phyloP scores from a whole-genome alignment of 2,329 filamentous ascomycete species.

The Sphaerostilbella broomeana region DNA sequence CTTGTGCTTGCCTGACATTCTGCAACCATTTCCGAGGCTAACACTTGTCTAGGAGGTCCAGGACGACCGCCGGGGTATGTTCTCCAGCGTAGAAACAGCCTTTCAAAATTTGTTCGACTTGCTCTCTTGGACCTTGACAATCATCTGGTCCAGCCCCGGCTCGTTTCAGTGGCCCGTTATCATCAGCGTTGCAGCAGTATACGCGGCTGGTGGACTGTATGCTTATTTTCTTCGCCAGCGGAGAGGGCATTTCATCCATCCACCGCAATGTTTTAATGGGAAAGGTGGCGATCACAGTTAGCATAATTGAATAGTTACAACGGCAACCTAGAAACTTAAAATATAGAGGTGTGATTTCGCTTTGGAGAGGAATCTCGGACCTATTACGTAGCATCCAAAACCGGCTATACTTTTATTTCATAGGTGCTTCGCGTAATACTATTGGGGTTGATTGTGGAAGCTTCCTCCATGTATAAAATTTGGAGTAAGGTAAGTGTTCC shows the following conservation, averaged over 20 bases:
- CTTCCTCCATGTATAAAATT: no score
- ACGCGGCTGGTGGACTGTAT: constrained; percentile 5
- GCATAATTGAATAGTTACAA: no score
- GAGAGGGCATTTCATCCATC: constrained; percentile 10
- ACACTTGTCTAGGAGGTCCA: constrained; percentile 42
- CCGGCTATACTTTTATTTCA: no score
- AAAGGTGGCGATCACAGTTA: no score
- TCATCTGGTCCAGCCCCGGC: constrained; percentile 54
- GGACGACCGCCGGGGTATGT: constrained; percentile 53
- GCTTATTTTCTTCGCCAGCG: constrained; percentile 5
- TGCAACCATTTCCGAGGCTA: neutral
- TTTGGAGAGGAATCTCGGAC: no score
- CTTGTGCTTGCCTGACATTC: neutral
- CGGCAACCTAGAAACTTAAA: no score
- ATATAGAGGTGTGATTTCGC: no score
- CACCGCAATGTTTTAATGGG: no score
- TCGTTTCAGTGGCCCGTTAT: constrained; percentile 59
- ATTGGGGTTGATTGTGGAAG: no score
- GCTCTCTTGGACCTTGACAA: constrained; percentile 57
- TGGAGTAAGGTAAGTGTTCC: no score
- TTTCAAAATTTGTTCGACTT: constrained; percentile 67
- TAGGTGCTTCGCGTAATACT: no score
- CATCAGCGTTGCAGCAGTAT: constrained; percentile 27
- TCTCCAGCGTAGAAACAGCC: constrained; percentile 61
- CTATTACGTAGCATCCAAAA: no score